A percentile compares a stretch with the other conserved stretches of the same genome.
These are phyloP conservation scores for Citrus trifoliata DNA, from an alignment of 345 rosid species.

Conservation along the genomic window DNA sequence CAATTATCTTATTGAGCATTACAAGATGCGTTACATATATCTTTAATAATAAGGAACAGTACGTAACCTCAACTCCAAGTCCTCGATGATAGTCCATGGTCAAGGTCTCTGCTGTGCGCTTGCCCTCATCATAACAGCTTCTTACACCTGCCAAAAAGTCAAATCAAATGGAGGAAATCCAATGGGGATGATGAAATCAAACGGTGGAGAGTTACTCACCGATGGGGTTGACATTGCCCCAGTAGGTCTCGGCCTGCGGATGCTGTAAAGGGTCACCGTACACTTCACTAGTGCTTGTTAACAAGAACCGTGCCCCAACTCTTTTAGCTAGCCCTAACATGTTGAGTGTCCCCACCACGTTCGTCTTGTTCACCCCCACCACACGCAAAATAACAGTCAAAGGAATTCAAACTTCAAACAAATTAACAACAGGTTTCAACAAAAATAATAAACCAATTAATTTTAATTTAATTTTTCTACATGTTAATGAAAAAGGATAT, in stretches of 20 bases:
- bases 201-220: conserved; percentile 29
- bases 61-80: conserved; percentile 60
- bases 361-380: conserved; percentile 54
- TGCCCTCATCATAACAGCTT: conserved; percentile 87
- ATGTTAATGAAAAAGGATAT: conserved; percentile 48
- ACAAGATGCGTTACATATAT: no score
- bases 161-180: neutral
- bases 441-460: no score
- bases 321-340: conserved; percentile 84
- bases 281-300: conserved; percentile 96
- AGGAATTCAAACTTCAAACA: conserved; percentile 20
- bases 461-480: no score
- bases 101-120: conserved; percentile 82
- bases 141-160: conserved; percentile 48
- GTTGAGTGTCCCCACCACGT: conserved; percentile 80
- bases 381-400: conserved; percentile 15
- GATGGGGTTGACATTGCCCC: conserved; percentile 91
- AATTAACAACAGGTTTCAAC: neutral
- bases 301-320: conserved; percentile 73
- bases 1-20: neutral
- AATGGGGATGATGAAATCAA: neutral
- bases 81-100: conserved; percentile 85
- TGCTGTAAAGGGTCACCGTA: conserved; percentile 88
- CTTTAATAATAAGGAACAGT: neutral
- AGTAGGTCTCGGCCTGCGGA: conserved; percentile 83